A percentile compares a stretch with the other conserved stretches of the same genome.
phyloP scores from a whole-genome alignment of 768 basidiomycete species.

The Termitomyces titanicus region DNA sequence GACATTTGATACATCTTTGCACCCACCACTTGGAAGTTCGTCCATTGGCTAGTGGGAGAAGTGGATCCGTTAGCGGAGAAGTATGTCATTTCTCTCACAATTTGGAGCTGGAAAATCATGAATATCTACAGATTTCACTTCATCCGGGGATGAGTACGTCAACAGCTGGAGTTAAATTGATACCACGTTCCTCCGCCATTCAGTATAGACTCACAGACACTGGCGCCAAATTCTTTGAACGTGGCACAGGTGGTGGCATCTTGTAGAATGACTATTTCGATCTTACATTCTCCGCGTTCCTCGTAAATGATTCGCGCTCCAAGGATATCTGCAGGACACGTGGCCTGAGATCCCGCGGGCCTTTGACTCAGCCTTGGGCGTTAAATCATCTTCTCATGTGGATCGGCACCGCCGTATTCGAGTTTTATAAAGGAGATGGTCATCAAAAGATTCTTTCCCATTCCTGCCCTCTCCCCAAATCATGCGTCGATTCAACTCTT shows the following conservation, averaged over 20 bases:
- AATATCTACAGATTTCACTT: conserved; percentile 48
- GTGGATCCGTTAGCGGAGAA: conserved; percentile 77
- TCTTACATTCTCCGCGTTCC: neutral
- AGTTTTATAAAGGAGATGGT: neutral
- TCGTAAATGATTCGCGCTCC: neutral
- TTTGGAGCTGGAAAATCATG: neutral
- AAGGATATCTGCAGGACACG: neutral
- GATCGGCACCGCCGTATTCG: neutral
- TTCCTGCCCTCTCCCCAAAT: neutral
- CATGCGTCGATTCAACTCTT: conserved; percentile 19
- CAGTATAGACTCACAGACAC: conserved; percentile 72
- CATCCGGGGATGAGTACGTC: conserved; percentile 48
- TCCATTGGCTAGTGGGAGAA: conserved; percentile 69
- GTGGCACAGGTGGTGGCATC: conserved; percentile 65
- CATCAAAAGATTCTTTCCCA: neutral
- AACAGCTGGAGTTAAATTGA: conserved; percentile 30
- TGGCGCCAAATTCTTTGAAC: conserved; percentile 65
- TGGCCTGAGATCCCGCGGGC: no score
- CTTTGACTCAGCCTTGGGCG: neutral
- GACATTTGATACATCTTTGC: conserved; percentile 56
- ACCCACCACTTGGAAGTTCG: conserved; percentile 70
- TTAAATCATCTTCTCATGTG: neutral
- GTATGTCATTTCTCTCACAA: conserved; percentile 28
- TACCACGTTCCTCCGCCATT: conserved; percentile 52
- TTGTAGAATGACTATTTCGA: conserved; percentile 23